A percentile compares a stretch with the other conserved stretches of the same genome.
Conservation (phyloP, 176 grass and related monocot genomes). For the Phyllostachys edulis region DNA sequence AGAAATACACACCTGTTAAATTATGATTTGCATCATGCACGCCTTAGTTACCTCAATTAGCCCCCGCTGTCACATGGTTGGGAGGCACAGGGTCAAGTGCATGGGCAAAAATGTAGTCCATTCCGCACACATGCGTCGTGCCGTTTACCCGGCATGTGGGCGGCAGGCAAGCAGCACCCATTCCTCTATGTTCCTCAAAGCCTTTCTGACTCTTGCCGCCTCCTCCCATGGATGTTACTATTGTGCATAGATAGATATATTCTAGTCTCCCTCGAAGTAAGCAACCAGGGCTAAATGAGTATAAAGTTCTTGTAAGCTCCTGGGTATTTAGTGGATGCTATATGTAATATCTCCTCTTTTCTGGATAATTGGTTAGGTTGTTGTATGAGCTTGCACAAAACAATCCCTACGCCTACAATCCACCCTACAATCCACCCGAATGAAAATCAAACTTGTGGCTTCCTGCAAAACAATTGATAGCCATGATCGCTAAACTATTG, state of each 20-base stretch:
- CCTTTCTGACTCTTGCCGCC: neutral
- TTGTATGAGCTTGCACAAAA: neutral
- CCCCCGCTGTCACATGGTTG: neutral
- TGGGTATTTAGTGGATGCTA: neutral
- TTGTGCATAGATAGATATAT: neutral
- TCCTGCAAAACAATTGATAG: neutral
- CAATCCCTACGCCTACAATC: too few species aligned
- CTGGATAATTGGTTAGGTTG: neutral
- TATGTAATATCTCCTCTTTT: neutral
- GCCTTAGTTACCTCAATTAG: neutral
- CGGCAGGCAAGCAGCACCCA: slow-evolving; percentile 19
- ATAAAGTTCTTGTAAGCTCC: neutral
- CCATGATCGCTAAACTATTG: neutral
- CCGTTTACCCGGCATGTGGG: neutral
- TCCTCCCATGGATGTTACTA: neutral
- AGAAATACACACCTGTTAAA: neutral
- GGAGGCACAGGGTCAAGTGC: neutral
- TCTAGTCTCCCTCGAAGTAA: neutral
- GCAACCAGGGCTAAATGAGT: neutral
- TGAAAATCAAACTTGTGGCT: neutral
- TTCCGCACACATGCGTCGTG: neutral
- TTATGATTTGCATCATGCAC: neutral
- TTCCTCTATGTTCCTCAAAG: neutral
- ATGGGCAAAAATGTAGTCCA: neutral
- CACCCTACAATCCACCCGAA: neutral